phyloP scores from a whole-genome alignment of 1,139 yeast species.

The Zygoascus meyerae region DNA sequence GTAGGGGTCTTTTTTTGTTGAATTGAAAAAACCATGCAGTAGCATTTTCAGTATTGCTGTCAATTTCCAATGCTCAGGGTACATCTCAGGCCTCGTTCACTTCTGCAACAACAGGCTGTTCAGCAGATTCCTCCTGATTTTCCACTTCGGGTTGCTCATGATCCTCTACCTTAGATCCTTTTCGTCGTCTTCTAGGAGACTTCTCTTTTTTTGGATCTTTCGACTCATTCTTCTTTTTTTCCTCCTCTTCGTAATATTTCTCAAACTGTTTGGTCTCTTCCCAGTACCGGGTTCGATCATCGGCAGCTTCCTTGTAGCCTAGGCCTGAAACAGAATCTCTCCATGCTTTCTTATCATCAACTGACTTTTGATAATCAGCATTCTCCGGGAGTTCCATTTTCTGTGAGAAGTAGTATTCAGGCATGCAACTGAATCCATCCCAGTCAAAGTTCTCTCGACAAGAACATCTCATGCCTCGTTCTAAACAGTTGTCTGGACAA shows the following conservation, averaged over 20 bases:
- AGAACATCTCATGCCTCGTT: conserved; percentile 36
- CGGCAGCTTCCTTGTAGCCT: background rate
- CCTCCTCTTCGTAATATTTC: background rate
- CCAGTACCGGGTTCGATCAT: conserved; percentile 2
- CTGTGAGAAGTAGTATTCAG: conserved; percentile 53
- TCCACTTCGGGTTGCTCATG: background rate
- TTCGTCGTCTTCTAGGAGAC: no score
- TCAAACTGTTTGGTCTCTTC: background rate
- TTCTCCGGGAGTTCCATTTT: background rate
- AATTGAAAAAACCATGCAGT: no score
- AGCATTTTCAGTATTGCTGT: no score
- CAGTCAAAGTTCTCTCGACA: conserved; percentile 72
- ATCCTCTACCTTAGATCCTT: no score
- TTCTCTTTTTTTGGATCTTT: background rate
- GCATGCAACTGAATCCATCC: conserved; percentile 79
- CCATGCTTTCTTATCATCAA: conserved; percentile 1
- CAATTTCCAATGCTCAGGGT: no score
- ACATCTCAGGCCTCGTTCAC: no score
- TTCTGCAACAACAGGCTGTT: background rate
- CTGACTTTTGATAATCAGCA: background rate
- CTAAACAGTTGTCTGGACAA: conserved; percentile 44
- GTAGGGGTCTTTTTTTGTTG: no score
- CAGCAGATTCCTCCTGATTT: background rate
- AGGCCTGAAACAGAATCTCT: background rate
- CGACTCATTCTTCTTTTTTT: background rate